phyloP scores from a whole-genome alignment of 148 eudicot genomes.

The Limonium bicolor region DNA sequence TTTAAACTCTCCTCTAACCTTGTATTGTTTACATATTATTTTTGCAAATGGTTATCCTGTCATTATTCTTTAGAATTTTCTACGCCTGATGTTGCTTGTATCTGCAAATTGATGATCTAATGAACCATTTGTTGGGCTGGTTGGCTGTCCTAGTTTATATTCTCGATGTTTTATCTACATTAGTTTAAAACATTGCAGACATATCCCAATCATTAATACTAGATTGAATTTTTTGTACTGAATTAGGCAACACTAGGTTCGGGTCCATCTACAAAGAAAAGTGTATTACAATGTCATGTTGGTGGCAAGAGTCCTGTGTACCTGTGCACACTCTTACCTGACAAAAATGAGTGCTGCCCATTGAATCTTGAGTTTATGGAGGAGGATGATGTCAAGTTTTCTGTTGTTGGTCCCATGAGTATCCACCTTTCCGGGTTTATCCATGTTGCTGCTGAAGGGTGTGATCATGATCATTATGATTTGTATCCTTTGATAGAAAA shows the following conservation, averaged over 20 bases:
- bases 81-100: too few relatives aligned
- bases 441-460: slow-evolving; percentile 14
- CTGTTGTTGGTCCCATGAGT: slow-evolving; percentile 71
- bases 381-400: slow-evolving; percentile 59
- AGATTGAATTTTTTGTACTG: background rate
- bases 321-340: slow-evolving; percentile 74
- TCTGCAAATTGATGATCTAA: too few relatives aligned
- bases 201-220: background rate
- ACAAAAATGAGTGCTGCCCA: slow-evolving; percentile 42
- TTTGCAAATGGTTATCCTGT: too few relatives aligned
- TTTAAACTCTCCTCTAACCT: too few relatives aligned
- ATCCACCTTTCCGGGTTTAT: slow-evolving; percentile 76
- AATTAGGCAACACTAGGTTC: slow-evolving; percentile 68
- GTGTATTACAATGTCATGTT: slow-evolving; percentile 53
- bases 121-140: too few relatives aligned
- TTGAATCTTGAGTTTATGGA: slow-evolving; percentile 80
- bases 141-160: background rate
- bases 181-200: background rate
- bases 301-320: slow-evolving; percentile 57
- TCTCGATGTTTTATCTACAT: background rate
- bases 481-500: slow-evolving; percentile 58
- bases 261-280: slow-evolving; percentile 49
- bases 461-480: slow-evolving; percentile 20
- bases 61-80: too few relatives aligned
- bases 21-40: too few relatives aligned